Base-by-base conservation (phyloP, 2,329 filamentous ascomycete genomes). In the Beauveria medogensis region DNA sequence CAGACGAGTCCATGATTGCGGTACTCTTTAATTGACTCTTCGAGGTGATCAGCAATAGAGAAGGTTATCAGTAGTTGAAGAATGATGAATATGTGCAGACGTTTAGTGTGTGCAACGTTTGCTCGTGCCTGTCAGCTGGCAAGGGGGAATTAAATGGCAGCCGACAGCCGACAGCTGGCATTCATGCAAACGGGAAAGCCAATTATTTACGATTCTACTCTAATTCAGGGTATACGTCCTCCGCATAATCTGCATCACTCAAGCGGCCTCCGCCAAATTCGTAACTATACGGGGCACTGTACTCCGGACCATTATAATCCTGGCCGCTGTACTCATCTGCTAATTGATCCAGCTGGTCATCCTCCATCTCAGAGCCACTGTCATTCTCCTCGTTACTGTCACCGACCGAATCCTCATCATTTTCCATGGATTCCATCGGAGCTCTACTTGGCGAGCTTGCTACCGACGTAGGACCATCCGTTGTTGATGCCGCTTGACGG, bases 401-500 rank as follows among this genome's bases (percentile, higher is more conserved):
- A 40, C 46, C 55, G 16, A 18, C 62, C 4, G 46, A 58, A 7
- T 61, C 58, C 22, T 55, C 51, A 5, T 60, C 58, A 48, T 60
- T 60, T 3, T 54, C 51, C 30, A 60, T 43, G n/a, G 30, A 41
- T 9, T 47, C 58, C 7, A 24, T 34, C 14, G 58, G 58, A 8
- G 30, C 51, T 20, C 57, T 37, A 41, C 26, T 60, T 12, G 58
- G 58, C 14, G 58, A 60, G 43, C 58, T 60, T 26, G 51, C 58
- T 2, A 50, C 41, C 12, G 53, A 55, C 8, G 57, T 20, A 20
- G 44, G 58, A 5, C 61, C 58, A 7, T 59, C 41, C 5, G 26
- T 60, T 61, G 43, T 66, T 66, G 26, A 63, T 66, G 65, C 34
- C n/a, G 50, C 43, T n/a, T 18, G 20, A 12, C 34, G 55, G 16